Evolutionary conservation across 129 eudicot species (phyloP).

Genomic region (Sambucus nigra): DNA sequence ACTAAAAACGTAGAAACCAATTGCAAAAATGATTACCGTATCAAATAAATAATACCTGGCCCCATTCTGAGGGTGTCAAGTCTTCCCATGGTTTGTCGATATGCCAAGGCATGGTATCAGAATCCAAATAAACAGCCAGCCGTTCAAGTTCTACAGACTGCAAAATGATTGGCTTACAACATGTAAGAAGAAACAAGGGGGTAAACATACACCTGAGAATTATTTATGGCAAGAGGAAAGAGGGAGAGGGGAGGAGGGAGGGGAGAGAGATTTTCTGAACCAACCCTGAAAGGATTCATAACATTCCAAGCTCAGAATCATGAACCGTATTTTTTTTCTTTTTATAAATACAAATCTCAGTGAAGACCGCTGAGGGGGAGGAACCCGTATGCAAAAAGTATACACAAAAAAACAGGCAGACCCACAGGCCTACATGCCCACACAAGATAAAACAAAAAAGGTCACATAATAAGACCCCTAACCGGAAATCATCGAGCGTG

Average conservation of each 20-base stretch:
- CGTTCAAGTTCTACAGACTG: conserved; percentile 85
- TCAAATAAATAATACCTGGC: conserved; percentile 45
- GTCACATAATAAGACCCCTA: too few relatives aligned
- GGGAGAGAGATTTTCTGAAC: not conserved
- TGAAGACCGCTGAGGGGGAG: too few relatives aligned
- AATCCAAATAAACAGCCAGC: conserved; percentile 82
- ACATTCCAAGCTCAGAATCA: not conserved
- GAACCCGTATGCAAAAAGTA: too few relatives aligned
- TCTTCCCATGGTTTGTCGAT: conserved; percentile 77
- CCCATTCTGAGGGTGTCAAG: conserved; percentile 78
- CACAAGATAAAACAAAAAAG: too few relatives aligned
- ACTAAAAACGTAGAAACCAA: conserved; percentile 11
- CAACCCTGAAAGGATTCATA: not conserved
- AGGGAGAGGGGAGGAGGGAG: not conserved
- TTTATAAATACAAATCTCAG: too few relatives aligned
- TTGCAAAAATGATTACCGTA: not conserved
- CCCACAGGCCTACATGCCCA: too few relatives aligned
- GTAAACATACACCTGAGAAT: too few relatives aligned
- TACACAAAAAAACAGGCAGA: too few relatives aligned
- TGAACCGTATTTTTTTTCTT: too few relatives aligned
- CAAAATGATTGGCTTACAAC: not conserved
- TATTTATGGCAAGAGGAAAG: not conserved
- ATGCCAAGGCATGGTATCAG: conserved; percentile 83
- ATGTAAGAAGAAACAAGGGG: not conserved
- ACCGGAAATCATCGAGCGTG: too few relatives aligned